Evolutionary conservation across 495 filamentous ascomycete species (phyloP).

Genomic region (Trichoderma gamsii): DNA sequence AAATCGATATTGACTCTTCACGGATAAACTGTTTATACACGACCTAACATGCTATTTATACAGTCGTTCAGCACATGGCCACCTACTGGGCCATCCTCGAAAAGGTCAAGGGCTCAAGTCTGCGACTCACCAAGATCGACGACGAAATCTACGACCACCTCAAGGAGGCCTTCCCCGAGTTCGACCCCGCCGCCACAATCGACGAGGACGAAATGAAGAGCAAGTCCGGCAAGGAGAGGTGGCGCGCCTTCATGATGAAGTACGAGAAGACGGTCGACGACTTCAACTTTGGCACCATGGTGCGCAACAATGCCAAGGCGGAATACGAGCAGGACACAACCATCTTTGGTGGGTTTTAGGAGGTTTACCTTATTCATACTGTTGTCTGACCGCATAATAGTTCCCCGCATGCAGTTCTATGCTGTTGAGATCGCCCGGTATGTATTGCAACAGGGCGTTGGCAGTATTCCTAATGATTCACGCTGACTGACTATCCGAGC

Average conservation of each 20-base stretch:
- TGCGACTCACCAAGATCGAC: constrained; percentile 89
- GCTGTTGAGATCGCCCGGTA: constrained; percentile 89
- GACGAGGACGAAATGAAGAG: constrained; percentile 96
- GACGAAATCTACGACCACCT: constrained; percentile 91
- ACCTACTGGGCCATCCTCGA: constrained; percentile 97
- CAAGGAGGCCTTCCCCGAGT: constrained; percentile 81
- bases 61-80: constrained; percentile 87
- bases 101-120: constrained; percentile 72
- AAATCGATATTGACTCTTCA: constrained; percentile 8
- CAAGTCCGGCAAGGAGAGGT: constrained; percentile 90
- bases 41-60: too few species aligned
- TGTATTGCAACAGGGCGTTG: neutral
- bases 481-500: constrained; percentile 67
- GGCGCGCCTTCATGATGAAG: constrained; percentile 88
- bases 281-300: constrained; percentile 95
- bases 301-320: constrained; percentile 66
- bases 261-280: constrained; percentile 92
- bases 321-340: constrained; percentile 88
- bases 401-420: constrained; percentile 96
- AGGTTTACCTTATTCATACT: neutral
- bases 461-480: constrained; percentile 29
- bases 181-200: constrained; percentile 71
- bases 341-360: constrained; percentile 64
- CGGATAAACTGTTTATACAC: neutral
- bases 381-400: constrained; percentile 32